These are phyloP conservation scores for Beauveria varroae DNA, from an alignment of 2,329 filamentous ascomycete species.

Conservation along the genomic window DNA sequence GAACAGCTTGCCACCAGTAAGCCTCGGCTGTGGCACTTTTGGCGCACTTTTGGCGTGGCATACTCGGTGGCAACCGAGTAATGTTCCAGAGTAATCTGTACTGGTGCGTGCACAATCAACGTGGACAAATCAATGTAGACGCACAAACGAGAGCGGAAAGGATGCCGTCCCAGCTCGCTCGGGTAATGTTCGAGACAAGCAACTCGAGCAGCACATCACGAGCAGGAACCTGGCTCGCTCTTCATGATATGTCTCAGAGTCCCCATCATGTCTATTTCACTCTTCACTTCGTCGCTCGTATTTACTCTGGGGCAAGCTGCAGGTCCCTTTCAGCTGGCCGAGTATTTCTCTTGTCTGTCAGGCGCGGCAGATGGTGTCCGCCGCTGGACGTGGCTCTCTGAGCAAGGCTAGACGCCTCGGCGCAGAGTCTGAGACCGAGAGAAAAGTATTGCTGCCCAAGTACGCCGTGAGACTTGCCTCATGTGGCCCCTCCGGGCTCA, in stretches of 20 bases:
- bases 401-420: neutral
- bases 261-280: neutral
- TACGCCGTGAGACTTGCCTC: neutral
- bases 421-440: neutral
- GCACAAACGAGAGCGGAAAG: neutral
- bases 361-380: neutral
- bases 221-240: neutral
- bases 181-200: slow-evolving; percentile 1
- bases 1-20: too few relatives aligned
- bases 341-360: neutral
- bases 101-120: too few relatives aligned
- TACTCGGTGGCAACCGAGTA: neutral
- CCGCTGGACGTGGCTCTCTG: neutral
- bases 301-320: neutral
- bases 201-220: slow-evolving; percentile 4
- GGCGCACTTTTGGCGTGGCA: neutral
- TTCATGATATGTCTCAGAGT: neutral
- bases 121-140: neutral
- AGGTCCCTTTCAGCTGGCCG: neutral
- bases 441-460: neutral
- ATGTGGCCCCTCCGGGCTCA: too few relatives aligned
- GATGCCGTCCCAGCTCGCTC: neutral
- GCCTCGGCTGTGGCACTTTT: neutral
- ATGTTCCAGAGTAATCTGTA: neutral
- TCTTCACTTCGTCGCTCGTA: neutral